Evolutionary conservation across 2,329 filamentous ascomycete genomes (phyloP), one percentile per base, ranked within the genome.

Genomic region (Pestalotiopsis sp.): DNA sequence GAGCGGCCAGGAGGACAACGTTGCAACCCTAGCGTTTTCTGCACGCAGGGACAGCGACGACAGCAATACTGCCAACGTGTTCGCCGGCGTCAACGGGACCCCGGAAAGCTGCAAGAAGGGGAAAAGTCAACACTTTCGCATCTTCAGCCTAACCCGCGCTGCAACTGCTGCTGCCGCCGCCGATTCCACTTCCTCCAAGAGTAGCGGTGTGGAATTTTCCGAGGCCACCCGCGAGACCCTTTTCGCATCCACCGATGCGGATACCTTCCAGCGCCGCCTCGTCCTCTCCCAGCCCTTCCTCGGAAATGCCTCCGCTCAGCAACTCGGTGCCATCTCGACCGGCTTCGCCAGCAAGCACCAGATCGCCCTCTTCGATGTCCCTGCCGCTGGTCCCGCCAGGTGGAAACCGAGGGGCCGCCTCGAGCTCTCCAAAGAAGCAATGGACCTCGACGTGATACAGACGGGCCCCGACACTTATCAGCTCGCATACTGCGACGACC

Each of bases 11-110:
- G 94, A 98, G 81, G 95, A 98, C 80, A 97, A 92, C 67, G 93
- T 97, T 68, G 94, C 92, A 71, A 94, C 92, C 66, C 85, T 98
- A 63, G 93, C 90, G 56, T 88, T 91, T 65, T 26, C 26, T 35
- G 89, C 93, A 71, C 86, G 81, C 76, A 86, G 75, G 79, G 87
- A 82, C 79, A 83, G 82, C 64, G 89, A 85, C 73, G 87, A 82
- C 79, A 83, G 82, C 64, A 89, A 85, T 73, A 81, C 77, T 64
- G 87, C 87, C 5, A 77, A 87, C 56, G 81, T 89, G 7, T 90
- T 92, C 71, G 93, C 94, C 30, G 94, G 94, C 66, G 91, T 97
- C 81, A 98, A 97, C 78, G 94, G 93, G 68, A 92, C 91, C 68
- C 85, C 89, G 60, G 86, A 85, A 5, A 90, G 94, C 68, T 86